phyloP scores from a whole-genome alignment of 352 stramenopile genomes.

The Pythium rhizo-oryzae region DNA sequence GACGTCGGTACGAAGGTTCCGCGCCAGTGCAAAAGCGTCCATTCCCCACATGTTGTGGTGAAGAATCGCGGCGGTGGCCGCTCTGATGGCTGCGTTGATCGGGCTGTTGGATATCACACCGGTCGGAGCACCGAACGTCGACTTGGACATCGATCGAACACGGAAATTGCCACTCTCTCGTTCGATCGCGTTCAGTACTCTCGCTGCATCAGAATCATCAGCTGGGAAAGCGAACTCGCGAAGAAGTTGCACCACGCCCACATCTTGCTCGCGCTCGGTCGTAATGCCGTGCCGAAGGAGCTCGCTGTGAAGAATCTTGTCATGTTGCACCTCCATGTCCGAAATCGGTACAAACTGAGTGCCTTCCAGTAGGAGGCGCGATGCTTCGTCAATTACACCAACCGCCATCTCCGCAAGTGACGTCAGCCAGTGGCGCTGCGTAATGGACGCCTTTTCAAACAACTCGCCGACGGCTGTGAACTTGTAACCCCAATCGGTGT shows the following conservation, averaged over 20 bases:
- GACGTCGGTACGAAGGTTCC: conserved; percentile 58
- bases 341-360: conserved; percentile 49
- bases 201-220: conserved; percentile 40
- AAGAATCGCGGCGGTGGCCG: conserved; percentile 75
- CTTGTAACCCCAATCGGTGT: conserved; percentile 83
- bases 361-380: conserved; percentile 53
- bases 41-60: conserved; percentile 90
- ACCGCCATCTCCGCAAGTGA: conserved; percentile 51
- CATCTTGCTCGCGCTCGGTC: conserved; percentile 49
- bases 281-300: conserved; percentile 66
- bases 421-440: conserved; percentile 68
- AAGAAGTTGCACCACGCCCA: conserved; percentile 58
- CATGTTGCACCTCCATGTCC: conserved; percentile 52
- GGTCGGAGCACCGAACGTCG: conserved; percentile 1
- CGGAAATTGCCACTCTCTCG: conserved; percentile 10
- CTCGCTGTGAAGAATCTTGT: conserved; percentile 63
- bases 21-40: conserved; percentile 72
- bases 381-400: conserved; percentile 54
- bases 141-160: not conserved
- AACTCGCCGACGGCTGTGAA: conserved; percentile 74
- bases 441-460: conserved; percentile 53
- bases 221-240: conserved; percentile 54
- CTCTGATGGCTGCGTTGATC: conserved; percentile 65
- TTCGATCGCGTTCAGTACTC: conserved; percentile 19
- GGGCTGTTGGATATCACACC: conserved; percentile 15